phyloP scores from a whole-genome alignment of 352 stramenopile species.

The Peronospora farinosa region DNA sequence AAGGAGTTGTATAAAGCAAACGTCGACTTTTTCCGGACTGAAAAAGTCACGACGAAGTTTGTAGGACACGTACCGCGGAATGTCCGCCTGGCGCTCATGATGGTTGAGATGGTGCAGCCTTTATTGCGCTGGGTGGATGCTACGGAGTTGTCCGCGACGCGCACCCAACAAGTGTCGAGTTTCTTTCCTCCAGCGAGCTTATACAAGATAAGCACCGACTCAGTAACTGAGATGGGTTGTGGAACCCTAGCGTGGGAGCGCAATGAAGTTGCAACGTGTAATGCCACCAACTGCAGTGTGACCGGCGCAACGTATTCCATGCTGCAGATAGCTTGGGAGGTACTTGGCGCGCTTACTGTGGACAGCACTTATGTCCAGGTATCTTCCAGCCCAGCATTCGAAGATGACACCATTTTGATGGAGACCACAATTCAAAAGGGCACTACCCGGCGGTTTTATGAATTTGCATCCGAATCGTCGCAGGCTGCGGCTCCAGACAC shows the following conservation, averaged over 20 bases:
- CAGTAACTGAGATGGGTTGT: conserved; percentile 52
- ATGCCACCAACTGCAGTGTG: conserved; percentile 35
- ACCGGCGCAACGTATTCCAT: conserved; percentile 22
- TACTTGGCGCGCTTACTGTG: conserved; percentile 68
- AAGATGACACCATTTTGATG: conserved; percentile 37
- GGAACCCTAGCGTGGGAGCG: conserved; percentile 31
- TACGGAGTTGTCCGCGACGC: conserved; percentile 7
- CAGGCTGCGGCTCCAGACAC: conserved; percentile 29
- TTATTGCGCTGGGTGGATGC: conserved; percentile 81
- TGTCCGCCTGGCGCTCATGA: conserved; percentile 90
- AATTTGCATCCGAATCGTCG: conserved; percentile 35
- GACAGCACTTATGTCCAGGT: conserved; percentile 70
- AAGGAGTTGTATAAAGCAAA: conserved; percentile 63
- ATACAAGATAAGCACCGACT: conserved; percentile 33
- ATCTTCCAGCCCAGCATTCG: conserved; percentile 45
- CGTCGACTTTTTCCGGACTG: conserved; percentile 51
- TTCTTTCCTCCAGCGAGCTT: conserved; percentile 42
- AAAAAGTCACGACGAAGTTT: conserved; percentile 19
- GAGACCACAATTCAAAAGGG: conserved; percentile 39
- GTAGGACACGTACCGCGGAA: conserved; percentile 94
- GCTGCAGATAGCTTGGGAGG: conserved; percentile 69
- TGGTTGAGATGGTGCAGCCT: conserved; percentile 93
- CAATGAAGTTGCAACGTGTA: conserved; percentile 44
- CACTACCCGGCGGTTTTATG: conserved; percentile 57
- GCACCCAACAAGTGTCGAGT: conserved; percentile 13